Base-by-base conservation (phyloP, 768 basidiomycete species). In the Mycena sanguinolenta region DNA sequence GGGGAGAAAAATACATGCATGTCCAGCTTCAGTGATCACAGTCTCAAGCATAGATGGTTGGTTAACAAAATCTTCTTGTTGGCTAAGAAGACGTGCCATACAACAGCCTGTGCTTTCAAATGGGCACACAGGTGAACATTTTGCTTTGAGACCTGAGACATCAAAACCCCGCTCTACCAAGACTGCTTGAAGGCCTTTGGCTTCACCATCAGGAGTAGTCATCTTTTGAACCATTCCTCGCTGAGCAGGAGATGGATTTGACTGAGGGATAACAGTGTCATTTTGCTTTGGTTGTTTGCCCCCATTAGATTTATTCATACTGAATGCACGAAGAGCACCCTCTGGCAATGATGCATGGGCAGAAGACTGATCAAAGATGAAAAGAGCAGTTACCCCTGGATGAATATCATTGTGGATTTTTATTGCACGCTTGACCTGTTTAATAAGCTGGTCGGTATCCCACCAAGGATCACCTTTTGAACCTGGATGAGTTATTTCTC, bases 71-170 rank as follows among this genome's bases (percentile, higher is more conserved):
- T 57, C 55, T 7, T 57, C 34, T 32, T 57, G 55, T n/a, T 57
- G 34, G 13, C 55, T 57, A 3, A 57, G 55, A 21, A 57, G 55
- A n/a, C 55, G 55, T 3, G 55, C 55, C 55, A 57, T 57, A 19
- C 55, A 57, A 23, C 55, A 57, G 21, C 55, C 55, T n/a, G 55
- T 36, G 34, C 13, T 57, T 10, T 57, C 34, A 1, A 57, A 34
- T 9, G 55, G 55, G n/a, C 55, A 57, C 7, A 57, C 55, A 19
- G 55, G 55, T 21, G 55, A 32, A 57, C 55, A 57, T 57, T 57
- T 57, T 21, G 55, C 55, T 14, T 21, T n/a, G 34, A 57, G 55
- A n/a, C 13, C 13, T n/a, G 55, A 36, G 16, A 57, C 55, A 57
- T 36, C 21, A 36, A 57, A 57, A 34, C 55, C 55, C 4, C 55